Evolutionary conservation across 768 basidiomycete genomes (phyloP).

Genomic region (Tremella fuciformis): DNA sequence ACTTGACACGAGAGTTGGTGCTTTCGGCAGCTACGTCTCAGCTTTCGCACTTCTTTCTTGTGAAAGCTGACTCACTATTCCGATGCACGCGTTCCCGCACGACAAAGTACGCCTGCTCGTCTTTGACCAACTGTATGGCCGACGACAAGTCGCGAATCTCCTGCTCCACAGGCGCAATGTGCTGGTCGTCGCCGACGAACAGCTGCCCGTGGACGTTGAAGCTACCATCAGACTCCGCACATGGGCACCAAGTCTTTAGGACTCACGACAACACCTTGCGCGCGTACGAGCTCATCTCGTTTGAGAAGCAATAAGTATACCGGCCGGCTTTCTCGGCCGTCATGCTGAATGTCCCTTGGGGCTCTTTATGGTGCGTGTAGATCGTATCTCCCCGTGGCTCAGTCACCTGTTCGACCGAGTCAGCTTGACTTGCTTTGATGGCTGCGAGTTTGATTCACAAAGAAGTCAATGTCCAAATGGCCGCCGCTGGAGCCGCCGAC

Average conservation of each 20-base stretch:
- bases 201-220: slow-evolving; percentile 99
- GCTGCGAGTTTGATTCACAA: slow-evolving; percentile 61
- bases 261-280: slow-evolving; percentile 90
- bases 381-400: slow-evolving; percentile 70
- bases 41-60: background rate
- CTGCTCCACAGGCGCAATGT: slow-evolving; percentile 89
- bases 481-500: slow-evolving; percentile 71
- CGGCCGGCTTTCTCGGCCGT: slow-evolving; percentile 84
- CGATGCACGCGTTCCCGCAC: slow-evolving; percentile 88
- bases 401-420: slow-evolving; percentile 62
- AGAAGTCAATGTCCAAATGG: slow-evolving; percentile 95
- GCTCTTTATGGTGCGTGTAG: slow-evolving; percentile 76
- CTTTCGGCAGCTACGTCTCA: slow-evolving; percentile 53
- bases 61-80: slow-evolving; percentile 60
- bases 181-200: slow-evolving; percentile 80
- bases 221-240: slow-evolving; percentile 56
- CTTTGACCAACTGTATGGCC: slow-evolving; percentile 83
- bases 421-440: background rate
- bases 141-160: slow-evolving; percentile 83
- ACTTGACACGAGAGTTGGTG: slow-evolving; percentile 87
- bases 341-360: slow-evolving; percentile 82
- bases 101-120: slow-evolving; percentile 98
- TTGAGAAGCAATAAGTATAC: slow-evolving; percentile 96
- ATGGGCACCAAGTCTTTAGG: background rate
- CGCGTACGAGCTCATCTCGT: slow-evolving; percentile 94